phyloP scores from a whole-genome alignment of 345 rosid species.

The Arabis alpina region DNA sequence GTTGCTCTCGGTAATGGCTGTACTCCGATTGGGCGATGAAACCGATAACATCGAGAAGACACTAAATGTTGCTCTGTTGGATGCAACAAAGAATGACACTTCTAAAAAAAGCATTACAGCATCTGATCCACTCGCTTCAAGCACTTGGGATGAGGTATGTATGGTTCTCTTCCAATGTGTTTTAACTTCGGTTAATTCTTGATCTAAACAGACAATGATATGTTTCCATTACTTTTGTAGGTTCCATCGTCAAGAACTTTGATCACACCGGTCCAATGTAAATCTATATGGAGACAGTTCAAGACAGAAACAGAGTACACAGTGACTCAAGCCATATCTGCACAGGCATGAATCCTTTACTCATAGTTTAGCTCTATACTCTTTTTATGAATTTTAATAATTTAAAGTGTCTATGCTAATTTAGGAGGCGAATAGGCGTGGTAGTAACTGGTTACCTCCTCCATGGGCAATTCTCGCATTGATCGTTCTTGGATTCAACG shows the following conservation, averaged over 20 bases:
- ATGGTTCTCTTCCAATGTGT: constrained; percentile 5
- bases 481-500: constrained; percentile 87
- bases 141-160: constrained; percentile 82
- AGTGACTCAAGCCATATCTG: constrained; percentile 95
- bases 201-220: not conserved
- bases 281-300: constrained; percentile 95
- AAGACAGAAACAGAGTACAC: constrained; percentile 88
- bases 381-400: constrained; percentile 5
- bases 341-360: constrained; percentile 75
- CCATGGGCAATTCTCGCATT: constrained; percentile 96
- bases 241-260: constrained; percentile 72
- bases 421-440: constrained; percentile 92
- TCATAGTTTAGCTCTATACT: not conserved
- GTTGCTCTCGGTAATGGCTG: constrained; percentile 84
- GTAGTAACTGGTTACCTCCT: constrained; percentile 93
- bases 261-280: constrained; percentile 95
- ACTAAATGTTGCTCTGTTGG: constrained; percentile 61
- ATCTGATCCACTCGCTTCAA: constrained; percentile 82
- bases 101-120: constrained; percentile 55
- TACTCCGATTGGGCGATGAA: constrained; percentile 68
- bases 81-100: constrained; percentile 46
- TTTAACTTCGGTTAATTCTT: constrained; percentile 8
- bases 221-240: constrained; percentile 44
- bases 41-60: constrained; percentile 66
- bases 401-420: constrained; percentile 19